Evolutionary conservation across 345 rosid species (phyloP).

Genomic region (Acer saccharum): DNA sequence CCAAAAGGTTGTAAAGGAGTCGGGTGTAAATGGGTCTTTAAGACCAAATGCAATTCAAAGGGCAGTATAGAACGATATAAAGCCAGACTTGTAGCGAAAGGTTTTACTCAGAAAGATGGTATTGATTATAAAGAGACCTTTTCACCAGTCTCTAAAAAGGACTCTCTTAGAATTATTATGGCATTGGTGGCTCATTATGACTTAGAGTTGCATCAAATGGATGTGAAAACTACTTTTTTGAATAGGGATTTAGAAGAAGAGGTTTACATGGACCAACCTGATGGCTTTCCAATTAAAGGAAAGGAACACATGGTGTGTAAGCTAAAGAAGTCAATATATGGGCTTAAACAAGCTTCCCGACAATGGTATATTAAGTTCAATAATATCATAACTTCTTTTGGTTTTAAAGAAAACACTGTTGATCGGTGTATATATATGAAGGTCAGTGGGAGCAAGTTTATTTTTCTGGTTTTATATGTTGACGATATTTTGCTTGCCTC

Average conservation of each 20-base stretch:
- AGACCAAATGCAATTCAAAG: no score
- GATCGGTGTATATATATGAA: no score
- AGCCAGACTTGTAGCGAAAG: background rate
- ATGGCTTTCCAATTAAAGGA: background rate
- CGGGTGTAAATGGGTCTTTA: background rate
- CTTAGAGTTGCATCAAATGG: no score
- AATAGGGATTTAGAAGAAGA: background rate
- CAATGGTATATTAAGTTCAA: background rate
- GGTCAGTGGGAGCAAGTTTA: no score
- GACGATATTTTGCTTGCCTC: no score
- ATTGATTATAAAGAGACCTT: background rate
- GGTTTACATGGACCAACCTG: background rate
- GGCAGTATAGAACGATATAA: no score
- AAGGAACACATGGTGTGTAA: no score
- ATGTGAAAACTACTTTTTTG: no score
- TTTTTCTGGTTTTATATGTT: no score
- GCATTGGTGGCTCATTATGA: no score
- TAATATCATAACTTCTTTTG: no score
- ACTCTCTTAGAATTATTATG: background rate
- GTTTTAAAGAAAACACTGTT: no score
- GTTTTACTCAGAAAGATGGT: background rate
- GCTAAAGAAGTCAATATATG: background rate
- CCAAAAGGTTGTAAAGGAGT: background rate
- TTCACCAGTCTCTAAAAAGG: background rate
- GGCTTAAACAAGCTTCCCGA: background rate